Percentiles rank a stretch among this genome's conserved stretches.
phyloP scores from a whole-genome alignment of 805 yeast genomes.

The Kodamaea restingae region DNA sequence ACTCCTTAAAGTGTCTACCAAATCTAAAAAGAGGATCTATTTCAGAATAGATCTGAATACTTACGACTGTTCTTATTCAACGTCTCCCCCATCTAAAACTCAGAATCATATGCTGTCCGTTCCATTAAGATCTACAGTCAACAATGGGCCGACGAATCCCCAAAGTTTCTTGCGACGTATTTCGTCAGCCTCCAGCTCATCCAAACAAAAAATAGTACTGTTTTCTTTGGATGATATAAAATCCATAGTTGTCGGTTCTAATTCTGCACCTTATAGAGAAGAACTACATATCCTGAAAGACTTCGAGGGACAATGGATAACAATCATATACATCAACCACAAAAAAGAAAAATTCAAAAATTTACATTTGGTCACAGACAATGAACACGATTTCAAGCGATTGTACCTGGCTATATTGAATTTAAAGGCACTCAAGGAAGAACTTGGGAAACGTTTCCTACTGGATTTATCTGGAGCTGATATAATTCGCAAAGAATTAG shows the following conservation, averaged over 20 bases:
- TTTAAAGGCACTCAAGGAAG: slow-evolving; percentile 57
- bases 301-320: slow-evolving; percentile 67
- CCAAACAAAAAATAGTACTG: slow-evolving; percentile 19
- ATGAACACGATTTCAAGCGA: slow-evolving; percentile 53
- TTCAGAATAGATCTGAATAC: slow-evolving; percentile 53
- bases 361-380: slow-evolving; percentile 71
- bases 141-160: background rate
- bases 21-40: slow-evolving; percentile 56
- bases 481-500: slow-evolving; percentile 22
- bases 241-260: slow-evolving; percentile 56
- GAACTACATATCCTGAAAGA: slow-evolving; percentile 73
- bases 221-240: slow-evolving; percentile 59
- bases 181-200: slow-evolving; percentile 1
- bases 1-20: slow-evolving; percentile 64
- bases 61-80: slow-evolving; percentile 30
- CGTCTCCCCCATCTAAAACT: slow-evolving; percentile 1
- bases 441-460: slow-evolving; percentile 50
- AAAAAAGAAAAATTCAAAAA: slow-evolving; percentile 66
- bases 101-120: background rate
- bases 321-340: slow-evolving; percentile 65
- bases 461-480: slow-evolving; percentile 37
- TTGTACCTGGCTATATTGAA: slow-evolving; percentile 57
- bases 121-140: slow-evolving; percentile 1
- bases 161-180: slow-evolving; percentile 3
- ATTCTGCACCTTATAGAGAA: slow-evolving; percentile 82